phyloP scores from a whole-genome alignment of 2,329 filamentous ascomycete species.

The Fusarium avenaceum region DNA sequence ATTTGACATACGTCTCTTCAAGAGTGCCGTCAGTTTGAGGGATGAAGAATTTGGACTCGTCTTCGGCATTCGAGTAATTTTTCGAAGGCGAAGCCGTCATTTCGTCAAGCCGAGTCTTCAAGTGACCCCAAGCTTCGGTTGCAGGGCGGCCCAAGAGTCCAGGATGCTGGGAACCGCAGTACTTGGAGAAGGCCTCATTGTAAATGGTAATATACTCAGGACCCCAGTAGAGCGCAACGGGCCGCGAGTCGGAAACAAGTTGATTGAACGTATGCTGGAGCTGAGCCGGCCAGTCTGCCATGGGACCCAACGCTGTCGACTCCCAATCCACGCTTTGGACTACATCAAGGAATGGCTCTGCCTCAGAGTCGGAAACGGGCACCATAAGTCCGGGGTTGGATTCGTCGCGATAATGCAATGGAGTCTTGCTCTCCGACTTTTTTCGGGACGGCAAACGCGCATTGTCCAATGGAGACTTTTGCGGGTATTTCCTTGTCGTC shows the following conservation, averaged over 20 bases:
- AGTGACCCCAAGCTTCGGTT: constrained; percentile 71
- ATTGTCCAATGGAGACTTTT: constrained; percentile 43
- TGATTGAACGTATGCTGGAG: constrained; percentile 62
- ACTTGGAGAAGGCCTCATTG: constrained; percentile 74
- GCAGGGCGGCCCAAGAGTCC: constrained; percentile 71
- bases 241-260: constrained; percentile 60
- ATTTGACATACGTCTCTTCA: constrained; percentile 64
- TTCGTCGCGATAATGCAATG: constrained; percentile 51
- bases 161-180: constrained; percentile 76
- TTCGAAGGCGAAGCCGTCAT: constrained; percentile 48
- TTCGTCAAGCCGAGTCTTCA: constrained; percentile 57
- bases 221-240: constrained; percentile 75
- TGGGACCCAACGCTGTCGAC: constrained; percentile 61
- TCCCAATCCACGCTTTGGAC: constrained; percentile 63
- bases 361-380: constrained; percentile 54
- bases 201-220: constrained; percentile 73
- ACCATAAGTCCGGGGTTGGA: constrained; percentile 53
- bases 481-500: constrained; percentile 38
- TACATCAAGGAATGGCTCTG: constrained; percentile 57
- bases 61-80: constrained; percentile 56
- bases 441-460: constrained; percentile 37
- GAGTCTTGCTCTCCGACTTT: constrained; percentile 44
- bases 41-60: constrained; percentile 63
- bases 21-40: constrained; percentile 57
- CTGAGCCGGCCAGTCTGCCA: constrained; percentile 61